Evolutionary conservation across 164 flowering plant genomes (phyloP).

Genomic region (Tetrastigma voinierianum): DNA sequence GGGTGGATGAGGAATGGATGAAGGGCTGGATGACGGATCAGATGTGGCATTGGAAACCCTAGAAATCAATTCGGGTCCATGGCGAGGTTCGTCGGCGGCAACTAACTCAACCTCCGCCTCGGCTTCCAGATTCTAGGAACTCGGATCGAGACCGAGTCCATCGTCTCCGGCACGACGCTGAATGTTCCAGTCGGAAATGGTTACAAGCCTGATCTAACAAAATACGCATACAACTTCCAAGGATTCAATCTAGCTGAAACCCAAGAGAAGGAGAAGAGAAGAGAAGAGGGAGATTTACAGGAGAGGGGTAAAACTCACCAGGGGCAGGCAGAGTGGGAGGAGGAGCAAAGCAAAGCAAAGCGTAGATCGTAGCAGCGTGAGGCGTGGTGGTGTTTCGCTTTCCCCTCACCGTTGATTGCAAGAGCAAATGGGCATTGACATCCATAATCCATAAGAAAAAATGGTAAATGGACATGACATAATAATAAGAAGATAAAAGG

Average conservation of each 20-base stretch:
- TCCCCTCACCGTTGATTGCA: background rate
- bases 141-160: constrained; percentile 56
- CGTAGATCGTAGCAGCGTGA: constrained; percentile 9
- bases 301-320: background rate
- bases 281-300: background rate
- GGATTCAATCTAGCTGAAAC: constrained; percentile 2
- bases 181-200: background rate
- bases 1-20: constrained; percentile 15
- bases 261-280: no score
- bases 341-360: no score
- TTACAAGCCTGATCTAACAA: background rate
- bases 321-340: constrained; percentile 11
- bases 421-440: background rate
- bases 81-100: constrained; percentile 28
- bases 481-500: no score
- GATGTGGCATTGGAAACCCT: constrained; percentile 22
- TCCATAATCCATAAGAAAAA: no score
- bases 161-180: constrained; percentile 31
- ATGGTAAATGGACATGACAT: no score
- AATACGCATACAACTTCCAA: constrained; percentile 8
- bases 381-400: background rate
- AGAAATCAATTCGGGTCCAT: constrained; percentile 30
- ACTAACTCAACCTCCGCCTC: constrained; percentile 63
- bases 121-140: constrained; percentile 70
- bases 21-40: constrained; percentile 7